These are phyloP conservation scores for Noccaea bulbosa DNA, from an alignment of 345 rosid species.

Conservation along the genomic window DNA sequence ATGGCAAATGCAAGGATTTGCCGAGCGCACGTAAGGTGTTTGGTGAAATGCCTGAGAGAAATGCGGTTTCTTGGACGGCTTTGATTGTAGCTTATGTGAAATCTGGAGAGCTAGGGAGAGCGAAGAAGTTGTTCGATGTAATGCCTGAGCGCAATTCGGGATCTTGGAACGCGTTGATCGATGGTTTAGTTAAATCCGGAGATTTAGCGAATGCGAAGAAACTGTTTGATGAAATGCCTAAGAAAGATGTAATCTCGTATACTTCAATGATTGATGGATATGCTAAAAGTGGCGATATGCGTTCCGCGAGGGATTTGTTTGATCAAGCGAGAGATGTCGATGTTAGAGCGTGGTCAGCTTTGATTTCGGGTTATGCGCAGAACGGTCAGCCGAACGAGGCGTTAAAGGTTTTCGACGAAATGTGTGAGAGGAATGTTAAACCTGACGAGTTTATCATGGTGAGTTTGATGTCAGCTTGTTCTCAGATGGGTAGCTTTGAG, in stretches of 20 bases:
- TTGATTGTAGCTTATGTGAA: slow-evolving; percentile 60
- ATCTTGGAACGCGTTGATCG: slow-evolving; percentile 72
- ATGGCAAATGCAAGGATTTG: slow-evolving; percentile 63
- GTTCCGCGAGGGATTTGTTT: slow-evolving; percentile 56
- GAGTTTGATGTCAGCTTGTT: slow-evolving; percentile 75
- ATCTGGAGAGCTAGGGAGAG: slow-evolving; percentile 57
- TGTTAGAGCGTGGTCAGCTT: slow-evolving; percentile 61
- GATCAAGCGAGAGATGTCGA: slow-evolving; percentile 53
- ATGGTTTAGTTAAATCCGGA: slow-evolving; percentile 55
- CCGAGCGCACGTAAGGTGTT: slow-evolving; percentile 61
- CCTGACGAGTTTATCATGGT: slow-evolving; percentile 67
- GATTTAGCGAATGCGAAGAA: slow-evolving; percentile 62
- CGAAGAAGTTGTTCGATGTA: slow-evolving; percentile 50
- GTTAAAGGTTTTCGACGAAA: slow-evolving; percentile 44
- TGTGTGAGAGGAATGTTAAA: slow-evolving; percentile 48
- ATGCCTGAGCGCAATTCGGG: slow-evolving; percentile 63
- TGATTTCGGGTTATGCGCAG: slow-evolving; percentile 69
- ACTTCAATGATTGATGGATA: slow-evolving; percentile 78
- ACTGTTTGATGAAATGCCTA: slow-evolving; percentile 70
- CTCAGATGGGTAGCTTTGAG: slow-evolving; percentile 63
- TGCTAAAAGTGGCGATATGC: slow-evolving; percentile 63
- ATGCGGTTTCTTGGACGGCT: slow-evolving; percentile 79
- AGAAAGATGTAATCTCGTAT: slow-evolving; percentile 68
- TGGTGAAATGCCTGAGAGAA: slow-evolving; percentile 58
- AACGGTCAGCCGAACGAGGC: slow-evolving; percentile 66